Conservation (phyloP, 202 grass and related monocot species). For the Panicum hallii region DNA sequence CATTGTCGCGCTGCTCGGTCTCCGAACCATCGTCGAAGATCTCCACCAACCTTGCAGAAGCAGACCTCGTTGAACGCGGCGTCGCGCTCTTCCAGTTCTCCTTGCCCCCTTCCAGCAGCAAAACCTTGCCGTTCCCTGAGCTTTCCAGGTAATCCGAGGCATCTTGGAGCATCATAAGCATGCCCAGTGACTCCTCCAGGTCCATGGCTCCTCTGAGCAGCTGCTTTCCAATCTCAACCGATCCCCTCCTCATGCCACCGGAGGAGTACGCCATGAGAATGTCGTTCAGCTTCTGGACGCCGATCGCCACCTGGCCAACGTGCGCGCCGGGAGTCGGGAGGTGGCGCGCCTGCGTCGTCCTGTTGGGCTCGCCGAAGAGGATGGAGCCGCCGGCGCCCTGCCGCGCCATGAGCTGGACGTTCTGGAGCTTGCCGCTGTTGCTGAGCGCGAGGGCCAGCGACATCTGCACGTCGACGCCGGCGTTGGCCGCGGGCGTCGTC, state of each 20-base stretch:
- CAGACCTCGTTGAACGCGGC: slow-evolving; percentile 11
- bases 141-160: slow-evolving; percentile 74
- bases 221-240: slow-evolving; percentile 50
- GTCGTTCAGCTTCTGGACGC: slow-evolving; percentile 80
- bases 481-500: slow-evolving; percentile 34
- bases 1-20: slow-evolving; percentile 11
- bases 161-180: slow-evolving; percentile 93
- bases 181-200: slow-evolving; percentile 80
- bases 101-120: slow-evolving; percentile 73
- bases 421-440: slow-evolving; percentile 88
- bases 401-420: slow-evolving; percentile 65
- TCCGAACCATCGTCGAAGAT: slow-evolving; percentile 52
- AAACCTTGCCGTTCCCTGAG: slow-evolving; percentile 56
- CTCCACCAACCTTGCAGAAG: slow-evolving; percentile 55
- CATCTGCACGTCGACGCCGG: slow-evolving; percentile 72
- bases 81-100: slow-evolving; percentile 61
- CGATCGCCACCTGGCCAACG: slow-evolving; percentile 55
- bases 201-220: slow-evolving; percentile 77
- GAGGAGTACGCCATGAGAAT: slow-evolving; percentile 66
- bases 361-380: slow-evolving; percentile 20
- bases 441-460: slow-evolving; percentile 91
- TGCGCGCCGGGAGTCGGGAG: slow-evolving; percentile 47
- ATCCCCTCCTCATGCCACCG: slow-evolving; percentile 42
- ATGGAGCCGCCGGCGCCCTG: slow-evolving; percentile 29
- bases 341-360: slow-evolving; percentile 33